A percentile compares a stretch with the other conserved stretches of the same genome.
phyloP scores from a whole-genome alignment of 495 filamentous ascomycete genomes.

The Hypoxylon fragiforme region DNA sequence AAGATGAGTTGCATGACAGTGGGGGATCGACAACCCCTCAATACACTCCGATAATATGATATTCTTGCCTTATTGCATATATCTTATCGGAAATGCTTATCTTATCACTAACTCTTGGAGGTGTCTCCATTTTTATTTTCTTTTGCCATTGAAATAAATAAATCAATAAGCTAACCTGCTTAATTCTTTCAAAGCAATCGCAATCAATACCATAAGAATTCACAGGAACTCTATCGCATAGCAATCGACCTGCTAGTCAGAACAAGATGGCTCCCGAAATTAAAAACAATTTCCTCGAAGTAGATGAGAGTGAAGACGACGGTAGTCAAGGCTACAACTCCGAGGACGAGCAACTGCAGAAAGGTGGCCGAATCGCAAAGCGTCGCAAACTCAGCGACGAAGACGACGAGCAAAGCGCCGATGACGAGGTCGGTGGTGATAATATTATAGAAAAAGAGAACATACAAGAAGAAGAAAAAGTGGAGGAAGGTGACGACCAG shows the following conservation, averaged over 20 bases:
- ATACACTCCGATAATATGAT: slow-evolving; percentile 13
- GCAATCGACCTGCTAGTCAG: too few species aligned
- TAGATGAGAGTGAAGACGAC: slow-evolving; percentile 68
- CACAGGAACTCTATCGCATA: too few species aligned
- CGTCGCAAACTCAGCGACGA: slow-evolving; percentile 60
- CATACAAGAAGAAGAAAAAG: slow-evolving; percentile 23
- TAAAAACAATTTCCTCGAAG: slow-evolving; percentile 75
- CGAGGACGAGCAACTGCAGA: slow-evolving; percentile 65
- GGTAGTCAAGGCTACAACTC: slow-evolving; percentile 68
- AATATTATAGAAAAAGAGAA: slow-evolving; percentile 27
- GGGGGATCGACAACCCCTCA: slow-evolving; percentile 32
- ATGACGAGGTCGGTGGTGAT: slow-evolving; percentile 29
- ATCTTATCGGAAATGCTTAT: too few species aligned
- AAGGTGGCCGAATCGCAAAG: slow-evolving; percentile 66
- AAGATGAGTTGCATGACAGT: background rate
- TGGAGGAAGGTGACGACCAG: background rate
- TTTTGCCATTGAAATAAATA: slow-evolving; percentile 1
- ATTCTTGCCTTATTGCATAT: slow-evolving; percentile 6
- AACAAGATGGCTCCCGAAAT: slow-evolving; percentile 70
- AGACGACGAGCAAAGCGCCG: slow-evolving; percentile 37
- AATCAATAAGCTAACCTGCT: too few species aligned
- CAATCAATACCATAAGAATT: background rate
- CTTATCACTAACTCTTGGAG: background rate
- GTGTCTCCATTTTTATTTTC: slow-evolving; percentile 21
- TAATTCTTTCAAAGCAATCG: too few species aligned